These are phyloP conservation scores for Xylaria polymorpha DNA, from an alignment of 2,329 filamentous ascomycete species.

Conservation along the genomic window DNA sequence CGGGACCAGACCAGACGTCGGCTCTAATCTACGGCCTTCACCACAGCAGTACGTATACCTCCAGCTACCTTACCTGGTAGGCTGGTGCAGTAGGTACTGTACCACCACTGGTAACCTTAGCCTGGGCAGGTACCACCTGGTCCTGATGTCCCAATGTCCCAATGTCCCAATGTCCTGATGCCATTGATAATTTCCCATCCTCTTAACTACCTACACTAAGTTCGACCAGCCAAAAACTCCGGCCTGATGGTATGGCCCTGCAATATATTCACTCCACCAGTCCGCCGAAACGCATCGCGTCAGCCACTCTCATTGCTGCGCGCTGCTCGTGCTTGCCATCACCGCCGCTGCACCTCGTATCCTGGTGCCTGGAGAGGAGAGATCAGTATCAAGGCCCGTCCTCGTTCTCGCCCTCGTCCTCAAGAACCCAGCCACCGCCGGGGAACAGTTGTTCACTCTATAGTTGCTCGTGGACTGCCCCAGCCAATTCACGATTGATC, in stretches of 20 bases:
- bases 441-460: conserved; percentile 11
- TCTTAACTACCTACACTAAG: conserved; percentile 12
- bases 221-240: conserved; percentile 18
- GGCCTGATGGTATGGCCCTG: conserved; percentile 32
- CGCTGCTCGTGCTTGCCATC: conserved; percentile 17
- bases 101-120: conserved; percentile 3
- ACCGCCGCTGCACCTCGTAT: conserved; percentile 28
- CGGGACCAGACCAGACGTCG: not conserved
- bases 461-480: conserved; percentile 17
- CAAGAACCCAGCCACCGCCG: conserved; percentile 22
- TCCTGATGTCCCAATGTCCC: not conserved
- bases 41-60: not conserved
- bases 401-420: conserved; percentile 8
- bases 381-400: conserved; percentile 17
- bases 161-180: conserved; percentile 10
- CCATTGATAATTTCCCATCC: conserved; percentile 26
- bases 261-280: not conserved
- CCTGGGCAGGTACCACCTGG: not conserved
- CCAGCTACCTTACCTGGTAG: not conserved
- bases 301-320: conserved; percentile 29
- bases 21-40: conserved; percentile 2
- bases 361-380: conserved; percentile 35
- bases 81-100: not conserved
- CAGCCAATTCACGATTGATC: conserved; percentile 21
- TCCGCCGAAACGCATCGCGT: conserved; percentile 29